Percentiles rank a stretch among this genome's conserved stretches.
These are phyloP conservation scores for Hyparrhenia diplandra DNA, from an alignment of 176 grass and related monocot genomes.

Conservation along the genomic window DNA sequence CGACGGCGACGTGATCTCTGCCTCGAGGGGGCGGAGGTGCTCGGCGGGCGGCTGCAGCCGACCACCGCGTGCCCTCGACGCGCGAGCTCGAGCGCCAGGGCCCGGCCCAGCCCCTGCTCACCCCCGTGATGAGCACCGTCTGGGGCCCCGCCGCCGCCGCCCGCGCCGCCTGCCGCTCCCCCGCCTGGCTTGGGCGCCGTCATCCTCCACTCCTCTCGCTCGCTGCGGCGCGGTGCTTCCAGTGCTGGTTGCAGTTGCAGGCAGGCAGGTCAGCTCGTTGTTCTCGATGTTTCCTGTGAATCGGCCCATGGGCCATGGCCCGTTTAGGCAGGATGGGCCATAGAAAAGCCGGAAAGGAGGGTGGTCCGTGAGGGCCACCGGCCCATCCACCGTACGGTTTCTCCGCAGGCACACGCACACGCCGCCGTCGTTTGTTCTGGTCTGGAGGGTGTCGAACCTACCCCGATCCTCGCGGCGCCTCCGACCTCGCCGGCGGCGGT, in stretches of 20 bases:
- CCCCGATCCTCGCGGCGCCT: slow-evolving; percentile 23
- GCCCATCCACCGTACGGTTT: neutral
- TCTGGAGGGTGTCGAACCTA: neutral
- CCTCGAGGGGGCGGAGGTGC: slow-evolving; percentile 57
- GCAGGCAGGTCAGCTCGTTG: neutral
- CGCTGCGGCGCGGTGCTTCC: neutral
- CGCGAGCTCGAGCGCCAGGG: slow-evolving; percentile 74
- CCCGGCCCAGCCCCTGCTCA: slow-evolving; percentile 83
- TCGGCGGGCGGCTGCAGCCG: slow-evolving; percentile 79
- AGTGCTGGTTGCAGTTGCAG: neutral
- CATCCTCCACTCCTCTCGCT: slow-evolving; percentile 23
- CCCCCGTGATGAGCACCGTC: slow-evolving; percentile 87
- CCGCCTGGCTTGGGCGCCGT: slow-evolving; percentile 34
- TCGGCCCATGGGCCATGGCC: neutral
- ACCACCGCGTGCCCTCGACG: slow-evolving; percentile 66
- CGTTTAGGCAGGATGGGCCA: neutral
- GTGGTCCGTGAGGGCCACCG: neutral
- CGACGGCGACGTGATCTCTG: slow-evolving; percentile 55
- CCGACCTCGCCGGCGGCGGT: slow-evolving; percentile 20
- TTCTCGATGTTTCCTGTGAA: neutral
- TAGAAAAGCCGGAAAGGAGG: too few species aligned
- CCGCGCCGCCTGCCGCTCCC: slow-evolving; percentile 40
- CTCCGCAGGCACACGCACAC: neutral
- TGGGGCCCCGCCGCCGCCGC: slow-evolving; percentile 32
- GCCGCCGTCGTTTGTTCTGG: neutral